Percentiles rank a stretch among this genome's conserved stretches.
phyloP scores from a whole-genome alignment of 768 basidiomycete genomes.

The Agaricus subrufescens region DNA sequence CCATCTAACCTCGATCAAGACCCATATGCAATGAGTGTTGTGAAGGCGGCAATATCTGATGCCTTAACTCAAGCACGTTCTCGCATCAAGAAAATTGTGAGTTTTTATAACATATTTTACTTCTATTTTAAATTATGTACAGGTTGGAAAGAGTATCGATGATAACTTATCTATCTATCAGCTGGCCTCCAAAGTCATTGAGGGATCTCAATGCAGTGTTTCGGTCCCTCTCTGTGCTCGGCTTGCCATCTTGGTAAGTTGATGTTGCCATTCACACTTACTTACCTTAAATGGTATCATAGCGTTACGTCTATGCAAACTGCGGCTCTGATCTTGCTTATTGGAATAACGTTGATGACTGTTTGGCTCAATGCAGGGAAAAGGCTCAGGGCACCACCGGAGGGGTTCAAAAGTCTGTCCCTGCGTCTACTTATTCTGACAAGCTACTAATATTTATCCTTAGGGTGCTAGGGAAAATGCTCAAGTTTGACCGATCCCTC shows the following conservation, averaged over 20 bases:
- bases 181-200: neutral
- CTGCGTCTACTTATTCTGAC: too few relatives aligned
- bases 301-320: too few relatives aligned
- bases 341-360: too few relatives aligned
- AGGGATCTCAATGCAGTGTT: neutral
- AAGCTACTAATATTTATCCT: too few relatives aligned
- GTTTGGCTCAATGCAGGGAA: too few relatives aligned
- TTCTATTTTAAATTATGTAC: neutral
- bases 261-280: too few relatives aligned
- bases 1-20: neutral
- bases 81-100: neutral
- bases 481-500: too few relatives aligned
- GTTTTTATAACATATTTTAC: neutral
- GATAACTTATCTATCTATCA: neutral
- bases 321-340: too few relatives aligned
- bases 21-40: neutral
- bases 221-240: neutral
- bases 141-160: neutral
- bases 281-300: too few relatives aligned
- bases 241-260: neutral
- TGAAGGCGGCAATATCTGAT: neutral
- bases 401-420: too few relatives aligned
- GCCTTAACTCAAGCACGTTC: neutral
- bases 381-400: too few relatives aligned
- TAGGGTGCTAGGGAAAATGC: too few relatives aligned